Evolutionary conservation across 2,329 filamentous ascomycete genomes (phyloP), one percentile per base, ranked within the genome.

Genomic region (Xylariaceae sp.): DNA sequence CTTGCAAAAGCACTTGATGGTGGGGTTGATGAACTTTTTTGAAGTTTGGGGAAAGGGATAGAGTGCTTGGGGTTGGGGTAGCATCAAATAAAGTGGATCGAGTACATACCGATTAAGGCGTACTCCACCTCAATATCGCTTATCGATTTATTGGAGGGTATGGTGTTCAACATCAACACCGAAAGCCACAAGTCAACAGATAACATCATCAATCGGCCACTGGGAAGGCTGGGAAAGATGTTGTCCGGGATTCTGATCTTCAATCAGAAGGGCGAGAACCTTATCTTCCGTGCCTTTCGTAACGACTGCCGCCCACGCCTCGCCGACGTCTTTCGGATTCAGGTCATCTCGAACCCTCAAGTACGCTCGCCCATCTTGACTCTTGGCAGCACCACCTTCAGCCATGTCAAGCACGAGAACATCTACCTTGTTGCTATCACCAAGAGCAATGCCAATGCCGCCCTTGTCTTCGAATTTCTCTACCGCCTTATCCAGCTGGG

Each of bases 211-310:
- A n/a, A n/a, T n/a, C n/a, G n/a, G n/a, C n/a, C n/a, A n/a, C n/a
- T n/a, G n/a, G n/a, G n/a, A n/a, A n/a, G n/a, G n/a, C n/a, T 55
- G 57, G 58, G 55, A 72, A 84, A 62, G 54, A 98, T 98, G 94
- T 77, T 98, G 58, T 97, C 92, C 59, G 93, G 93, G 49, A 92
- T 98, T 63, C 83, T 98, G 57, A 85, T 98, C 58, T 98, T 98
- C 79, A 98, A 98, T 60, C 93, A 98, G 69, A 98, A 98, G 73
- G 93, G 93, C 72, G 93, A 98, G 75, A 96, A 98, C 71, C 88
- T 98, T 64, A 98, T 98, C 70, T 96, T 98, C 75, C 89, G 93
- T 64, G 90, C 93, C 61, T 98, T 98, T 72, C 90, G 93, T 64
- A 95, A 95, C 67, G 94, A 98, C 73, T 97, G 93, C 72, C 89